Conservation (phyloP, 139 green algal genomes). For the Picochlorum sp. region DNA sequence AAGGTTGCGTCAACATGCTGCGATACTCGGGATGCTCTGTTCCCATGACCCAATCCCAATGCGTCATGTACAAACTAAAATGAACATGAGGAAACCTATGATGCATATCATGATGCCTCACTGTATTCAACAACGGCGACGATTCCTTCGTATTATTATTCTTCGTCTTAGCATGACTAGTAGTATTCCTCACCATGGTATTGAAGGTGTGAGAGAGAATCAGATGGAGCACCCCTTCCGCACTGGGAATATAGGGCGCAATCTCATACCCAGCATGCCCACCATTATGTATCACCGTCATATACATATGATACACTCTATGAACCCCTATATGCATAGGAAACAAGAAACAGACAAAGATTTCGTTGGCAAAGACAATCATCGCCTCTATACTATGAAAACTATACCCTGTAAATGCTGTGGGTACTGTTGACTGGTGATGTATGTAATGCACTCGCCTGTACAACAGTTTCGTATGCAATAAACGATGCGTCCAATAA, state of each 20-base stretch:
- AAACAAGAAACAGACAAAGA: conserved; percentile 67
- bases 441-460: conserved; percentile 67
- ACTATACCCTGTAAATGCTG: conserved; percentile 74
- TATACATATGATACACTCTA: conserved; percentile 75
- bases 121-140: conserved; percentile 55
- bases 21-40: conserved; percentile 49
- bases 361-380: conserved; percentile 85
- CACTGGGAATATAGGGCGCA: conserved; percentile 67
- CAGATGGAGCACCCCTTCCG: conserved; percentile 30
- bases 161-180: too few species aligned
- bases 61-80: conserved; percentile 87
- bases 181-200: too few species aligned
- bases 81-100: conserved; percentile 65
- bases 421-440: conserved; percentile 68
- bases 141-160: neutral
- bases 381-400: conserved; percentile 74
- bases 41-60: conserved; percentile 69
- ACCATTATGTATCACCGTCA: conserved; percentile 78
- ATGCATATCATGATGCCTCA: conserved; percentile 81
- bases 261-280: conserved; percentile 83
- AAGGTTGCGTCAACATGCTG: neutral
- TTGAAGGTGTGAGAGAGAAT: neutral
- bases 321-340: conserved; percentile 73
- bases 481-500: conserved; percentile 80
- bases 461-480: conserved; percentile 79